Base-by-base conservation (phyloP, 805 yeast genomes). In the Yarrowia sp. region DNA sequence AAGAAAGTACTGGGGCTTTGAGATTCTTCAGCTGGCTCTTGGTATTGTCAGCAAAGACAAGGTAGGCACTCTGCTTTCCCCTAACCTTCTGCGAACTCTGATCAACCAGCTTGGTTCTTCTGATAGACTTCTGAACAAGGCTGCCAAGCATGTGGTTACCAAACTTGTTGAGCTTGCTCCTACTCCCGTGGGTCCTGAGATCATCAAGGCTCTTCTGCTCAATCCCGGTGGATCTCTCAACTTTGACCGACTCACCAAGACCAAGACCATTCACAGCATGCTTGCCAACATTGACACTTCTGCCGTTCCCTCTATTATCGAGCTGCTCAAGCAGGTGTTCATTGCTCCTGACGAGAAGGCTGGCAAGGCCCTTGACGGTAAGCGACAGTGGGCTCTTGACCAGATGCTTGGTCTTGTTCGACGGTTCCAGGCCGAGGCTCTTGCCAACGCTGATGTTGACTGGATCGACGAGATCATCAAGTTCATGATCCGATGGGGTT, bases 1-100 rank as follows among this genome's bases (percentile, higher is more conserved):
- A 77, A 82, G 97, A 69, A 94, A 93, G 76, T 90, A 84, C 77
- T 85, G 91, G 85, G 98, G 97, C 0, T 86, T 93, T 73, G 90
- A 90, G 72, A 84, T 92, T 11, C 86, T 93, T 70, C 82, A 79
- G 50, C 79, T 82, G 65, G 82, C 87, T 68, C 75, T 88, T 8
- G 75, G 77, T 52, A 69, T 70, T 8, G 72, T 76, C 8, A 71
- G 77, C 2, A 68, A 74, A 11, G 71, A 77, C 1, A 53, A 70
- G 32, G 68, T 76, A 12, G 65, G 50, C 9, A 45, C 64, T 8
- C 61, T 80, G 10, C 71, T 80, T 49, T 71, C 76, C 14, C 73
- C 76, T 8, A 91, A 92, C 75, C 81, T 93, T 40, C 77, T 89
- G 80, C 83, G 97, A 75, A 84, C 90, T 11, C 77, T 92, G 58